Conservation (phyloP, 2,329 filamentous ascomycete species). For the Alternaria consortialis region DNA sequence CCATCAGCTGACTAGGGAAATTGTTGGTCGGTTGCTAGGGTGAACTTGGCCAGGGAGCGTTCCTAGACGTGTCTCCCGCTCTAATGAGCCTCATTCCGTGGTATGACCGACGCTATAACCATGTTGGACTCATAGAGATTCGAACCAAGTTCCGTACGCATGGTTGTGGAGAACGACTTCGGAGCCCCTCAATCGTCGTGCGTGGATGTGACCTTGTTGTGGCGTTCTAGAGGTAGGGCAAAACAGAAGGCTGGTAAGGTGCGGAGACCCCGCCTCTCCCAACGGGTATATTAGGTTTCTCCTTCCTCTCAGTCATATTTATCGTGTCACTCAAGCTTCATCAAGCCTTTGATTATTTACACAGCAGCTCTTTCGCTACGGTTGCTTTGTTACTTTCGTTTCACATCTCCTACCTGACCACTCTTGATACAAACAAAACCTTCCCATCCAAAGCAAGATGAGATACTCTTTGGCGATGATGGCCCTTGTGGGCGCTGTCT, state of each 20-base stretch:
- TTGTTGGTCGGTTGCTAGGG: conserved; percentile 25
- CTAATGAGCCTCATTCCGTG: conserved; percentile 23
- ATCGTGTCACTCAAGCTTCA: conserved; percentile 1
- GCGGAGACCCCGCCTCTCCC: conserved; percentile 26
- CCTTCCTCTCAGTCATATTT: conserved; percentile 24
- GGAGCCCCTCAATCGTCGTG: conserved; percentile 31
- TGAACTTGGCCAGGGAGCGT: conserved; percentile 22
- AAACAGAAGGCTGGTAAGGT: conserved; percentile 33
- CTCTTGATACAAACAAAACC: conserved; percentile 21
- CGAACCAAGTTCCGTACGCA: conserved; percentile 20
- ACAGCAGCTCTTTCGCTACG: conserved; percentile 52
- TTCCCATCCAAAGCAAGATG: conserved; percentile 37
- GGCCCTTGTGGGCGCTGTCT: conserved; percentile 44
- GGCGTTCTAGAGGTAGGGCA: conserved; percentile 21
- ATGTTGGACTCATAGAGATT: conserved; percentile 17
- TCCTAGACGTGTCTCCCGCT: conserved; percentile 23
- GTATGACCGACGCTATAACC: conserved; percentile 30
- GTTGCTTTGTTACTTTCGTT: conserved; percentile 46
- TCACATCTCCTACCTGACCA: conserved; percentile 28
- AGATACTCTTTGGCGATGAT: conserved; percentile 40
- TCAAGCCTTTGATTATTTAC: conserved; percentile 1
- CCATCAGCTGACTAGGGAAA: conserved; percentile 18
- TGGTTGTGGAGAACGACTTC: conserved; percentile 22
- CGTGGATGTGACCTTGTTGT: conserved; percentile 43
- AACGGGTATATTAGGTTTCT: conserved; percentile 37